These are phyloP conservation scores for Globisporangium radiosum DNA, from an alignment of 352 stramenopile species.

Conservation along the genomic window DNA sequence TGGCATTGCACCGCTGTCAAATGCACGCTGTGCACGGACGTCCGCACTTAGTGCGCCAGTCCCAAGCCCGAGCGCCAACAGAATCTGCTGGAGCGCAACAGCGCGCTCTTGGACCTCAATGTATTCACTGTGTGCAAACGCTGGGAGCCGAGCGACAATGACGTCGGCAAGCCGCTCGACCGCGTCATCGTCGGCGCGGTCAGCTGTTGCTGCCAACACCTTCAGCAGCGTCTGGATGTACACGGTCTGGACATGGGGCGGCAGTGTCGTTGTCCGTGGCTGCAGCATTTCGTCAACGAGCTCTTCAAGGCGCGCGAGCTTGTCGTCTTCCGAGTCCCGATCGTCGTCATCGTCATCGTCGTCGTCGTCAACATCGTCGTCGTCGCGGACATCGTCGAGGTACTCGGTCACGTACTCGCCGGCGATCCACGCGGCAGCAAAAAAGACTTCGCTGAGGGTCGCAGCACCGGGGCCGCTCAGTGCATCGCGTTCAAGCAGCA, in stretches of 20 bases:
- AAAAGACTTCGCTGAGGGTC: slow-evolving; percentile 92
- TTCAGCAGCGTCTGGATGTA: slow-evolving; percentile 94
- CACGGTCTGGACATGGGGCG: slow-evolving; percentile 87
- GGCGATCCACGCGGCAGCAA: slow-evolving; percentile 95
- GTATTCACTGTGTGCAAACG: slow-evolving; percentile 89
- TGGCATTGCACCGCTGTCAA: slow-evolving; percentile 40
- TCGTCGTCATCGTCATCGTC: slow-evolving; percentile 73
- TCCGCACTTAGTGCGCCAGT: slow-evolving; percentile 46
- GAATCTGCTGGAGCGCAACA: slow-evolving; percentile 74
- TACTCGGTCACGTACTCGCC: slow-evolving; percentile 96
- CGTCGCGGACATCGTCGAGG: slow-evolving; percentile 73
- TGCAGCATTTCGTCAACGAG: slow-evolving; percentile 78
- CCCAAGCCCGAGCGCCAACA: slow-evolving; percentile 57
- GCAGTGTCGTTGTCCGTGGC: slow-evolving; percentile 73
- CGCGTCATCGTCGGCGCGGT: slow-evolving; percentile 64
- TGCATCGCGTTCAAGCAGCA: slow-evolving; percentile 88
- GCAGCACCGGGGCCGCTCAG: slow-evolving; percentile 60
- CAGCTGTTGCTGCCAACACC: slow-evolving; percentile 70
- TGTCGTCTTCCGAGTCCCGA: slow-evolving; percentile 66
- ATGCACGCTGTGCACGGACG: slow-evolving; percentile 57
- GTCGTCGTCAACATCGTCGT: slow-evolving; percentile 74
- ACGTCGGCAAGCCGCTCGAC: slow-evolving; percentile 83
- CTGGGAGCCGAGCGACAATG: slow-evolving; percentile 74
- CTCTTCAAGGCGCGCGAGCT: slow-evolving; percentile 83
- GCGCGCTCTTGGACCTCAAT: slow-evolving; percentile 95